Base-by-base conservation (phyloP, 805 yeast species). In the Candida berthetii region DNA sequence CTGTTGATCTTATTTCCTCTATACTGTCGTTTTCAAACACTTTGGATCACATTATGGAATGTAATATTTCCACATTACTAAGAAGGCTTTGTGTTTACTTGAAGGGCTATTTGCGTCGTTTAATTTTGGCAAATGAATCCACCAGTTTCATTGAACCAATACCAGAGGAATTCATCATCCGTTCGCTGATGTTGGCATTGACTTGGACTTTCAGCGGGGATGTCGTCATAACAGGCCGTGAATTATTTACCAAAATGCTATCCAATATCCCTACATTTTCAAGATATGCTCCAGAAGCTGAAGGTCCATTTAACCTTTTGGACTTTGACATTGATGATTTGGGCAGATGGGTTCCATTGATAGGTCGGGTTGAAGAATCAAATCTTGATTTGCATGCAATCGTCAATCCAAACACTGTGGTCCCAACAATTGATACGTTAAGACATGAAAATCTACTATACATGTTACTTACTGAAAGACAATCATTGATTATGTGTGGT, bases 371-470 rank as follows among this genome's bases (percentile, higher is more conserved):
- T 1, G 72, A 73, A 0, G 43, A 47, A 1, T 48, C 61, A 1
- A 71, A 71, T 6, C 55, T 84, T 3, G 85, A 81, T 35, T 72
- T 83, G 0, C 76, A 78, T 19, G 73, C 80, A 35, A 74, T 88
- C 1, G 54, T 70, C 7, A 66, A 72, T 35, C 79, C 95, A 1
- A 81, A 78, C 48, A 57, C 78, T 0, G 76, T 91, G 1, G 72
- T 91, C 9, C 85, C 95, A 0, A 91, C 98, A 0, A 53, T 76
- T 1, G 97, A 89, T 48, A 89, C 96, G 0, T 56, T 71, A 2
- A 69, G 80, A 42, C 85, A 85, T 43, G 91, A 86, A 45, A 56
- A 64, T 1, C 52, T 85, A 10, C 68, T 91, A 2, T 73, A 71
- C 41, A 65, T 80, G 0, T 58, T 85, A 2, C 52, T 90, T 31